Base-by-base conservation (phyloP, 2,329 filamentous ascomycete species). In the Massarina eburnea region DNA sequence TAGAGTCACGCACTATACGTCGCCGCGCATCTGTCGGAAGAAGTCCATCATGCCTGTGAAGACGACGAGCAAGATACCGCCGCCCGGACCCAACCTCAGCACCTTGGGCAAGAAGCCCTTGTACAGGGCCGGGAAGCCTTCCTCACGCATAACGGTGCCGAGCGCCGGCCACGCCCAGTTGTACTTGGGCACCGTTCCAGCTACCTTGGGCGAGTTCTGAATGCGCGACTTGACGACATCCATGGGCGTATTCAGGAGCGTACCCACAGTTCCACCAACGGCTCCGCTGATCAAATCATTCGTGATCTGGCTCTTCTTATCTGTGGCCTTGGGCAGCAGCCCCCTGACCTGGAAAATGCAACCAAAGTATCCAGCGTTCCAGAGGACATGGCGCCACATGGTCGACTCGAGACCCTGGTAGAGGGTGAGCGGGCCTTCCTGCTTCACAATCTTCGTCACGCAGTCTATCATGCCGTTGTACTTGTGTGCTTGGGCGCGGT, bases 51-150 rank as follows among this genome's bases (percentile, higher is more conserved):
- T 85, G 44, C 85, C 84, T n/a, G 88, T 91, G 75, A 88, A 94
- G 39, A 94, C 88, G 43, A 92, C 89, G 33, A 95, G 79, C 47
- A 95, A 76, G 60, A 95, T 84, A 75, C 82, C 82, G 67, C 82
- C 82, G 60, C 82, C 86, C 21, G 87, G 87, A 50, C 86, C 84
- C 55, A 87, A 70, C 74, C 88, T 78, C 53, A 95, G 78, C 27
- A 96, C 94, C 82, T 99, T 99, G 58, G 94, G 94, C 52, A 94
- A 67, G 80, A 99, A 99, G 14, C 94, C 94, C 81, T 97, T 99
- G 81, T 99, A 99, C 49, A 99, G 78, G 30, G 94, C 94, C 38
- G 73, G 75, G 68, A 96, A 92, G 4, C 94, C 94, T 74, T 99
- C 94, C 76, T 99, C 94, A 75, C 83, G 89, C 74, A 90, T 85